Evolutionary conservation across 345 rosid genomes (phyloP).

Genomic region (Luvunga scandens): DNA sequence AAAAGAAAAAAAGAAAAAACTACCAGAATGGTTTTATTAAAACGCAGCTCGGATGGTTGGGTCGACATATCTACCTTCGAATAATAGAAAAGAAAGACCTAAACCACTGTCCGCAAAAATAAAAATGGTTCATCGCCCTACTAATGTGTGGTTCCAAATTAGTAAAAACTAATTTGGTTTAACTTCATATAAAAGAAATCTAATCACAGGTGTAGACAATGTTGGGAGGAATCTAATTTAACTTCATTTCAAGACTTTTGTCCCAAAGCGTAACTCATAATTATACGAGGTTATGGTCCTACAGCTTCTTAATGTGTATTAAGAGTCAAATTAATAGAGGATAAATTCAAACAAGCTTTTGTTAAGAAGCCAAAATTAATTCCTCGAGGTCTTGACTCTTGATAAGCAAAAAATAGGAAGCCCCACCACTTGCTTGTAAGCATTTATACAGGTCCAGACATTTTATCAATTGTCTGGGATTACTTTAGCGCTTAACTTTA

Average conservation of each 20-base stretch:
- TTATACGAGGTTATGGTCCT: slow-evolving; percentile 25
- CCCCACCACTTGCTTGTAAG: slow-evolving; percentile 14
- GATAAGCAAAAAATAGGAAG: neutral
- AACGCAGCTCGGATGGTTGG: no score
- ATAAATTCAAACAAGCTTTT: slow-evolving; percentile 4
- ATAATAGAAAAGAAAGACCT: no score
- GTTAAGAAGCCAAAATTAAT: slow-evolving; percentile 10
- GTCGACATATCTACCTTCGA: no score
- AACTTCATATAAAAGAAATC: slow-evolving; percentile 11
- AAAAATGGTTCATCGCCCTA: no score
- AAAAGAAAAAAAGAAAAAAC: no score
- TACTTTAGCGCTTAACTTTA: slow-evolving; percentile 16
- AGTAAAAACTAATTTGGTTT: no score
- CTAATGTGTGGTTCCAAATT: no score
- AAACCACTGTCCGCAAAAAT: no score
- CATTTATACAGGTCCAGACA: neutral
- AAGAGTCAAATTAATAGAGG: slow-evolving; percentile 1
- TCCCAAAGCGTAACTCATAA: slow-evolving; percentile 4
- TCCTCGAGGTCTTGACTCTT: slow-evolving; percentile 16
- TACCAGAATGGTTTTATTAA: no score
- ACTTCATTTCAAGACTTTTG: slow-evolving; percentile 19
- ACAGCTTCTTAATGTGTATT: slow-evolving; percentile 22
- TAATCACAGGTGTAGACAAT: slow-evolving; percentile 36
- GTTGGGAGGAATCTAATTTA: slow-evolving; percentile 16
- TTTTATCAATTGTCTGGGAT: slow-evolving; percentile 17